Evolutionary conservation across 75 land plant species (phyloP).

Genomic region (Selaginella tamariscina): DNA sequence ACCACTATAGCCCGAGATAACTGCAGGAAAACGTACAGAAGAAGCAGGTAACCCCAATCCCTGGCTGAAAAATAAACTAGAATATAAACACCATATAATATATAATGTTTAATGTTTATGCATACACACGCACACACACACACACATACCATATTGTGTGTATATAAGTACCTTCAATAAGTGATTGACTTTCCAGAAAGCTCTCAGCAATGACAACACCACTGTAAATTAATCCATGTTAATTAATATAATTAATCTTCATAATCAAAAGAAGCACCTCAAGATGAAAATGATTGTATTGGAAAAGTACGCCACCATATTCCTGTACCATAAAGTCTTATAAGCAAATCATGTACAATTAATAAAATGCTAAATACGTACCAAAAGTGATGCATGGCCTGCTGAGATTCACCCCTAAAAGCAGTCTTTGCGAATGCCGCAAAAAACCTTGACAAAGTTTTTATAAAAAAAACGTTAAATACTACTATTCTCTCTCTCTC

Average conservation of each 20-base stretch:
- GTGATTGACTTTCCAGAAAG: constrained; percentile 32
- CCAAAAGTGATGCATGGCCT: constrained; percentile 95
- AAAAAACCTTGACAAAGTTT: constrained; percentile 46
- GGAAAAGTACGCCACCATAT: constrained; percentile 89
- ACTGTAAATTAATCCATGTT: constrained; percentile 28
- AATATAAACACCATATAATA: background rate
- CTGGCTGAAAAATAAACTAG: constrained; percentile 36
- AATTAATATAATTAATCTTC: background rate
- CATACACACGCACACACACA: too few species aligned
- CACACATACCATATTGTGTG: too few species aligned
- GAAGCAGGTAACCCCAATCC: constrained; percentile 69
- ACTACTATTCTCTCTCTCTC: too few species aligned
- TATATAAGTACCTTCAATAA: constrained; percentile 29
- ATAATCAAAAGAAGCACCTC: constrained; percentile 33
- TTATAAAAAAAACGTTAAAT: too few species aligned
- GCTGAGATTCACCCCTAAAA: constrained; percentile 79
- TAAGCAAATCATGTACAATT: too few species aligned
- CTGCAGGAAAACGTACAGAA: constrained; percentile 72
- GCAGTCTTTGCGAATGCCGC: constrained; percentile 74
- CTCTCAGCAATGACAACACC: constrained; percentile 89
- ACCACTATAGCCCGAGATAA: constrained; percentile 61
- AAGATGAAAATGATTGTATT: constrained; percentile 83
- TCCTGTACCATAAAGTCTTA: constrained; percentile 46
- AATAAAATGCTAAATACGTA: too few species aligned
- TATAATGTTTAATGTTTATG: too few species aligned